phyloP scores from a whole-genome alignment of 371 early-diverging fungal genomes.

The Batkoa obscura region DNA sequence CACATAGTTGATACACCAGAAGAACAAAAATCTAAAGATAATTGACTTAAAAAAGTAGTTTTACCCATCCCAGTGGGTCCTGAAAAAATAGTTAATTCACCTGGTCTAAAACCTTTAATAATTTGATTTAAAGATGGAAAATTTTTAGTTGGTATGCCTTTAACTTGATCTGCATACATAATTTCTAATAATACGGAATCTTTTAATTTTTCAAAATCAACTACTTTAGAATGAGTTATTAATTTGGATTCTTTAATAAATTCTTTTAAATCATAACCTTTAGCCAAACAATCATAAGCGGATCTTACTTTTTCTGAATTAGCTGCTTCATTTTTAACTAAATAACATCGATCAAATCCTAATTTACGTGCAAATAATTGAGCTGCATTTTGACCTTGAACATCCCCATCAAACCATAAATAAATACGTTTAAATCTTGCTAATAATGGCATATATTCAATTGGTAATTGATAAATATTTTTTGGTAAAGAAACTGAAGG shows the following conservation, averaged over 20 bases:
- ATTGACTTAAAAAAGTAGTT: constrained; percentile 54
- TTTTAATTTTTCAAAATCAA: constrained; percentile 32
- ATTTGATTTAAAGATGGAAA: constrained; percentile 34
- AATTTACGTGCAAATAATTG: constrained; percentile 36
- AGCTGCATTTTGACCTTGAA: constrained; percentile 35
- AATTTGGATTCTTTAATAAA: constrained; percentile 21
- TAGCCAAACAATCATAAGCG: constrained; percentile 17
- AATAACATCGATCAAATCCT: constrained; percentile 31
- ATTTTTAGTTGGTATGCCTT: constrained; percentile 35
- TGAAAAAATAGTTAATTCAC: constrained; percentile 52
- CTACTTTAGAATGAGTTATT: constrained; percentile 38
- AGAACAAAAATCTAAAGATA: constrained; percentile 48
- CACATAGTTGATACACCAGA: constrained; percentile 56
- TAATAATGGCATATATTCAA: constrained; percentile 32
- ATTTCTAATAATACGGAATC: constrained; percentile 46
- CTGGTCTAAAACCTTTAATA: constrained; percentile 53
- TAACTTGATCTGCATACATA: constrained; percentile 37
- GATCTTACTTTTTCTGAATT: constrained; percentile 20
- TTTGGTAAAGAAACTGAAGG: constrained; percentile 34
- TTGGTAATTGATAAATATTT: constrained; percentile 31
- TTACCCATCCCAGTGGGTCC: constrained; percentile 61
- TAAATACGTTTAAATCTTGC: constrained; percentile 41
- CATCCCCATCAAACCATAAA: constrained; percentile 50
- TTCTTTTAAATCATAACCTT: constrained; percentile 13
- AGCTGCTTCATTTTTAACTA: constrained; percentile 22